A percentile compares a stretch with the other conserved stretches of the same genome.
Evolutionary conservation across 176 grass and related monocot genomes (phyloP).

Genomic region (Cocos nucifera): DNA sequence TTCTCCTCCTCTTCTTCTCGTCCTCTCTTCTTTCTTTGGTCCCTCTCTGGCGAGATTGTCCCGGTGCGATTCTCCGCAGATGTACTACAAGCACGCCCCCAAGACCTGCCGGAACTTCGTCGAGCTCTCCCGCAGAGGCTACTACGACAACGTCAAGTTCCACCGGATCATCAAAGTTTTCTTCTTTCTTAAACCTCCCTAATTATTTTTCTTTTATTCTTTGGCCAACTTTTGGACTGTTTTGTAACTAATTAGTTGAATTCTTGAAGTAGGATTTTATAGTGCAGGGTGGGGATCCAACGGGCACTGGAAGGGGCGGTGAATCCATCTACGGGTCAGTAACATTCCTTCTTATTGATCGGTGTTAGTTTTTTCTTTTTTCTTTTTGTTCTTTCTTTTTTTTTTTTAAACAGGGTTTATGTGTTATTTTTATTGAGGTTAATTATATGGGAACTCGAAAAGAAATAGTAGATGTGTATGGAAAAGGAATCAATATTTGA

Average conservation of each 20-base stretch:
- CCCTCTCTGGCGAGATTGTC: not conserved
- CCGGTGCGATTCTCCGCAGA: slow-evolving; percentile 28
- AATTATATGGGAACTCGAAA: too few species aligned
- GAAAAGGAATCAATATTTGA: too few species aligned
- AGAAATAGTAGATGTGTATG: too few species aligned
- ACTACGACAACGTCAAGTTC: slow-evolving; percentile 84
- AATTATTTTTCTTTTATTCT: not conserved
- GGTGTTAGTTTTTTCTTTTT: too few species aligned
- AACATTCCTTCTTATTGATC: not conserved
- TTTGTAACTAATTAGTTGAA: not conserved
- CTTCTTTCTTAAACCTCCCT: not conserved
- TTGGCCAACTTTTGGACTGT: not conserved
- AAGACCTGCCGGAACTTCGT: slow-evolving; percentile 95
- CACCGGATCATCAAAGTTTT: slow-evolving; percentile 93
- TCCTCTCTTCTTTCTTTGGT: not conserved
- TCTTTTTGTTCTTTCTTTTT: too few species aligned
- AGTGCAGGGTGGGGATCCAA: slow-evolving; percentile 94
- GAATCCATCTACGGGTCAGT: slow-evolving; percentile 95
- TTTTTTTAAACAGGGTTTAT: too few species aligned
- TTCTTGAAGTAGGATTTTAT: slow-evolving; percentile 69
- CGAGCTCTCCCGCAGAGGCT: slow-evolving; percentile 69
- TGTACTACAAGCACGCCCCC: slow-evolving; percentile 96
- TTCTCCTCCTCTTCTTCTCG: not conserved
- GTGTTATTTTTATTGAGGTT: too few species aligned
- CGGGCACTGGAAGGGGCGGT: slow-evolving; percentile 83